These are phyloP conservation scores for Salmacisia buchloeana DNA, from an alignment of 1,284 basidiomycete species.

Conservation along the genomic window DNA sequence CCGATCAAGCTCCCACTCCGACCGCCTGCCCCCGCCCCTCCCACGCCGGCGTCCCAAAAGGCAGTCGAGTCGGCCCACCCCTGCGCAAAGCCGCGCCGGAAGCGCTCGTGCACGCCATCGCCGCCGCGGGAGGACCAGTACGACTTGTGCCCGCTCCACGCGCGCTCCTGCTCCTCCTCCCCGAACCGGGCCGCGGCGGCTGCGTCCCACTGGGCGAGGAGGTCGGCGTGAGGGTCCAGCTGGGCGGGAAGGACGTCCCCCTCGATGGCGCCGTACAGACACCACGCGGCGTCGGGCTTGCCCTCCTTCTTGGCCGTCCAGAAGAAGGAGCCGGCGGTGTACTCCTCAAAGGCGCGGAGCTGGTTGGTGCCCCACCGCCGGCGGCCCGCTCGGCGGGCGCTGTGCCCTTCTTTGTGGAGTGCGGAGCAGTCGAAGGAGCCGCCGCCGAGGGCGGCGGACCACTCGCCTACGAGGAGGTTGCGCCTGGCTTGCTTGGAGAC, in stretches of 20 bases:
- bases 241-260: conserved; percentile 61
- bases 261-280: conserved; percentile 64
- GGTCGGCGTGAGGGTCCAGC: conserved; percentile 25
- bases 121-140: conserved; percentile 16
- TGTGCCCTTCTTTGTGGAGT: conserved; percentile 22
- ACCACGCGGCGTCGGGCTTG: conserved; percentile 70
- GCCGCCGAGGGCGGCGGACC: conserved; percentile 72
- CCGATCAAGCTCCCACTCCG: conserved; percentile 9
- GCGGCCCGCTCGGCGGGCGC: conserved; percentile 48
- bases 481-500: conserved; percentile 54
- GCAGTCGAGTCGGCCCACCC: conserved; percentile 10
- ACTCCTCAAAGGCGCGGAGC: conserved; percentile 63
- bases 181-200: background rate
- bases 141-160: conserved; percentile 13
- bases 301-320: conserved; percentile 80
- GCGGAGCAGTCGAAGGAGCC: conserved; percentile 54
- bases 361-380: conserved; percentile 60
- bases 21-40: too few species aligned
- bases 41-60: conserved; percentile 8
- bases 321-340: conserved; percentile 73
- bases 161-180: conserved; percentile 10
- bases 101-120: conserved; percentile 9
- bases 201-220: conserved; percentile 15
- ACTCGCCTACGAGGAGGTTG: conserved; percentile 68
- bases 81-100: conserved; percentile 11